Conservation (phyloP, 306 rosid species). For the Hippophae rhamnoides region DNA sequence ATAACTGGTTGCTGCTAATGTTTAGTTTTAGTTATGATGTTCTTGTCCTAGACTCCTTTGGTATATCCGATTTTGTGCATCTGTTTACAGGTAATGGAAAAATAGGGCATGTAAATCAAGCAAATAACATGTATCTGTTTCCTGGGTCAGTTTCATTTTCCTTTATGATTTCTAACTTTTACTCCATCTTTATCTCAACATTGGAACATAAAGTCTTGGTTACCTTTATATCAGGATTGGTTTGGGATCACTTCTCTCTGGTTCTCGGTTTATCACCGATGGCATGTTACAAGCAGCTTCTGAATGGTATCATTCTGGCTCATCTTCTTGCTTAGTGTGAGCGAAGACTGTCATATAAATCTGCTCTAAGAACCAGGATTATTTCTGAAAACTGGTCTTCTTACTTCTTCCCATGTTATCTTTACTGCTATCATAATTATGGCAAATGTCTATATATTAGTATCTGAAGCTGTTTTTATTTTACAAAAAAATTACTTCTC, state of each 20-base stretch:
- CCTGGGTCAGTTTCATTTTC: conserved; percentile 63
- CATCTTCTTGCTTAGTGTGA: neutral
- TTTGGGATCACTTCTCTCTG: conserved; percentile 82
- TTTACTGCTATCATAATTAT: too few species aligned
- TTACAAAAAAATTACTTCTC: too few species aligned
- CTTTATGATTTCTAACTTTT: neutral
- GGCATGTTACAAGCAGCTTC: conserved; percentile 98
- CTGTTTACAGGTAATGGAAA: conserved; percentile 68
- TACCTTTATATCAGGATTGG: conserved; percentile 66
- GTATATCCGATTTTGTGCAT: neutral
- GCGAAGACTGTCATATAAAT: neutral
- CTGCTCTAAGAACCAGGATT: neutral
- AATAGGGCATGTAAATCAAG: conserved; percentile 93
- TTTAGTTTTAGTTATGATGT: conserved; percentile 11
- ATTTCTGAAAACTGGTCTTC: neutral
- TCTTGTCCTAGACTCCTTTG: neutral
- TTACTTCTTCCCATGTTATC: neutral
- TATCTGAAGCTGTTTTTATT: too few species aligned
- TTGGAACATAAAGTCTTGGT: conserved; percentile 13
- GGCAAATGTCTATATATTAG: too few species aligned
- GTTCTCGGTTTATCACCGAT: conserved; percentile 80
- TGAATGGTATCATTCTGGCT: conserved; percentile 55
- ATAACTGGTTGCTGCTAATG: conserved; percentile 13
- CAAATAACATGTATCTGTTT: conserved; percentile 96
- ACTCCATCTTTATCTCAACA: conserved; percentile 5